Base-by-base conservation (phyloP, 345 rosid genomes). In the Populus alba region DNA sequence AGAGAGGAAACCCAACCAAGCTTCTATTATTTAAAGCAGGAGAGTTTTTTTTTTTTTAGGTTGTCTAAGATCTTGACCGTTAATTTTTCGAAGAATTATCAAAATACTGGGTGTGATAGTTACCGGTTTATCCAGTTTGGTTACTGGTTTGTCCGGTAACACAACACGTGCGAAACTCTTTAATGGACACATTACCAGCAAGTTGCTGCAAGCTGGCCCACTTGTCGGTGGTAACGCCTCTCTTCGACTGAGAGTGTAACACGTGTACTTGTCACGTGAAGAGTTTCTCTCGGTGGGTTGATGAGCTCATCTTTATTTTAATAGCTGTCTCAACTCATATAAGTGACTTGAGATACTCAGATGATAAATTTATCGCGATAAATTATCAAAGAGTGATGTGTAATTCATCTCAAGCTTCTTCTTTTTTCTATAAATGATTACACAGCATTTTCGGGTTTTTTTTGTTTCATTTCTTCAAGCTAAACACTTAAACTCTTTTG, bases 81-180 rank as follows among this genome's bases (percentile, higher is more conserved):
- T 82, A 35, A 67, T 74, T 17, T 70, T 45, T 55, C 17, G 33
- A 75, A 41, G 53, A 41, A 66, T 66, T 35, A 70, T 74, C 11
- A 3, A 11, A 51, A 72, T 25, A 33, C 27, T 39, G 43, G 63
- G 68, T 13, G 67, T 63, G 72, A 22, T 70, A 8, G 18, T 77
- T 61, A 82, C 90, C 79, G 87, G 90, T 35, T 17, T 61, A 31
- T 77, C 73, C 79, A 81, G 77, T 90, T 79, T 2, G 62, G 35
- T 5, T 63, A 88, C 92, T 35, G 86, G 83, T 18, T 71, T 23
- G 2, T 43, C 84, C 87, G 51, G 91, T 89, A 68, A 25, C 65
- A 10, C 17, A 84, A 61, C 92, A 92, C 94, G 94, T 92, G 91
- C 90, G 82, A 8, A 39, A 75, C 63, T 33, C 15, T 37, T 53